Conservation (phyloP, 495 filamentous ascomycete genomes). For the Patellaria atrata region DNA sequence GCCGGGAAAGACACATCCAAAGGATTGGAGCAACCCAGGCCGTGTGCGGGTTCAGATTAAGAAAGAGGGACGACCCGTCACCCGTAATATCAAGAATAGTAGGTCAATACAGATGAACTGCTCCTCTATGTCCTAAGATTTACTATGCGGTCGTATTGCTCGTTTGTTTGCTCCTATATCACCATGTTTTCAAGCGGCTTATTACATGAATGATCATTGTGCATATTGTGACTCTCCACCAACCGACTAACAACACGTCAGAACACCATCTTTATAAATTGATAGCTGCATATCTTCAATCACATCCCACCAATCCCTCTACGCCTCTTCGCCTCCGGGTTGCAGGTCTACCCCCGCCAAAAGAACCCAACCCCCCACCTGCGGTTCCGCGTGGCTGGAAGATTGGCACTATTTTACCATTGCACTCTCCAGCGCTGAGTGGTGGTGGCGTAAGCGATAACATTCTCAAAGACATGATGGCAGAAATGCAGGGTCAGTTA, state of each 20-base stretch:
- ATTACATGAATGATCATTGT: too few relatives aligned
- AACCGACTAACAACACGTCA: conserved; percentile 18
- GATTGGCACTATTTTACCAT: conserved; percentile 65
- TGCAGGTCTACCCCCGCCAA: conserved; percentile 46
- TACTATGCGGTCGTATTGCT: too few relatives aligned
- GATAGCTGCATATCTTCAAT: conserved; percentile 56
- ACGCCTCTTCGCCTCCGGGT: conserved; percentile 51
- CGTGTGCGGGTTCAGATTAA: conserved; percentile 69
- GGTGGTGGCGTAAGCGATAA: conserved; percentile 94
- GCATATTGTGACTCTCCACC: too few relatives aligned
- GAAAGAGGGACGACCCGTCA: conserved; percentile 35
- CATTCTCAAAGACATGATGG: conserved; percentile 95
- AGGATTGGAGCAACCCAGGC: conserved; percentile 95
- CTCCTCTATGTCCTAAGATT: too few relatives aligned
- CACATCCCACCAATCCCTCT: conserved; percentile 61
- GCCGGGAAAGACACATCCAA: conserved; percentile 81
- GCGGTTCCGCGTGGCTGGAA: conserved; percentile 87
- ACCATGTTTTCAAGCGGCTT: too few relatives aligned
- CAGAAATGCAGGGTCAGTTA: conserved; percentile 59
- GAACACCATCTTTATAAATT: conserved; percentile 76
- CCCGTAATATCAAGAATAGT: conserved; percentile 61
- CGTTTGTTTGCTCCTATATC: too few relatives aligned
- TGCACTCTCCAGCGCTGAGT: conserved; percentile 75
- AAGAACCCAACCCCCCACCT: conserved; percentile 51
- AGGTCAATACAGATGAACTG: conserved; percentile 26